Percentiles rank a stretch among this genome's conserved stretches.
These are phyloP conservation scores for Platanus orientalis DNA, from an alignment of 164 flowering plant species.

Conservation along the genomic window DNA sequence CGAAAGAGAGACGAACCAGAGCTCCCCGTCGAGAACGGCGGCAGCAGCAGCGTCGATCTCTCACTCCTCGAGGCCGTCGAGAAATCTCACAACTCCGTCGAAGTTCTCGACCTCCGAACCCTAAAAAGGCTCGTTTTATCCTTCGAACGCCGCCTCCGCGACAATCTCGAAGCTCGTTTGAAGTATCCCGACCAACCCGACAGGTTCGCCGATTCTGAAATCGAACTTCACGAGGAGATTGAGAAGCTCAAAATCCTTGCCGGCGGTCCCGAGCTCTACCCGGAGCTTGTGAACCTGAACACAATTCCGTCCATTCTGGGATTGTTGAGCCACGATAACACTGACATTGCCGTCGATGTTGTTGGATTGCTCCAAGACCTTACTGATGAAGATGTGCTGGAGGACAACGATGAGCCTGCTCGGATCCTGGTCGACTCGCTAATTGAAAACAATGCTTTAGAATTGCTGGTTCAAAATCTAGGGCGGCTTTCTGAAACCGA, in stretches of 20 bases:
- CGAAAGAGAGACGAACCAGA: slow-evolving; percentile 20
- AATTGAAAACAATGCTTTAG: slow-evolving; percentile 74
- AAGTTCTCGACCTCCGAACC: slow-evolving; percentile 69
- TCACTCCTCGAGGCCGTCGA: slow-evolving; percentile 92
- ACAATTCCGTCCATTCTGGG: slow-evolving; percentile 60
- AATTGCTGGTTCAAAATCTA: slow-evolving; percentile 68
- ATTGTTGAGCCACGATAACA: slow-evolving; percentile 75
- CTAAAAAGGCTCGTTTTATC: slow-evolving; percentile 71
- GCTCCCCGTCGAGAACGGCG: slow-evolving; percentile 11
- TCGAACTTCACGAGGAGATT: slow-evolving; percentile 93
- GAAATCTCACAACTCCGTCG: slow-evolving; percentile 65
- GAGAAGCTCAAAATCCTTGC: slow-evolving; percentile 81
- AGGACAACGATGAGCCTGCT: slow-evolving; percentile 80
- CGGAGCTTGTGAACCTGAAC: slow-evolving; percentile 68
- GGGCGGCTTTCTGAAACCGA: slow-evolving; percentile 61
- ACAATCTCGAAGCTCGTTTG: slow-evolving; percentile 90
- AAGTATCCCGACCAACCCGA: slow-evolving; percentile 90
- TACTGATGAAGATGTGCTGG: slow-evolving; percentile 86
- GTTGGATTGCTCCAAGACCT: slow-evolving; percentile 72
- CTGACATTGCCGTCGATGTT: slow-evolving; percentile 81
- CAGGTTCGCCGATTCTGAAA: slow-evolving; percentile 83
- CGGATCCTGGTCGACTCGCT: slow-evolving; percentile 60
- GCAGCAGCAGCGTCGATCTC: slow-evolving; percentile 39
- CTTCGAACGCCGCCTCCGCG: slow-evolving; percentile 88
- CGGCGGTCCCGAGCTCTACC: slow-evolving; percentile 87